These are phyloP conservation scores for Colletotrichum horii DNA, from an alignment of 2,329 filamentous ascomycete genomes.

Conservation along the genomic window DNA sequence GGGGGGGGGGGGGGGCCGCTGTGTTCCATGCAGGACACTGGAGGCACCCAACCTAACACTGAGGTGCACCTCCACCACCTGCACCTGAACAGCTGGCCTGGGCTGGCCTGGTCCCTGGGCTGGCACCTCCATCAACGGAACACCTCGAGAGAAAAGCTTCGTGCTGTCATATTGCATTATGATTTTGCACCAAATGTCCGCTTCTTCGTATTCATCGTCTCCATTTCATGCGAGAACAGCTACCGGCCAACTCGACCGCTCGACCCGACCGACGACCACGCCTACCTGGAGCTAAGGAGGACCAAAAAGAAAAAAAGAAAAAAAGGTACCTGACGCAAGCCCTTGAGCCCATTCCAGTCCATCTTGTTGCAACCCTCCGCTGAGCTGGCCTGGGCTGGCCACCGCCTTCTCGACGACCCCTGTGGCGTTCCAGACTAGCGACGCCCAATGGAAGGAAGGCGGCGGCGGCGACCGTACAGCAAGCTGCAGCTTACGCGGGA, in stretches of 20 bases:
- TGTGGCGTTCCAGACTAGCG: slow-evolving; percentile 18
- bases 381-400: slow-evolving; percentile 1
- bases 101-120: not conserved
- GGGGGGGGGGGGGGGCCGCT: not conserved
- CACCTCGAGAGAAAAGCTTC: not conserved
- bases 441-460: slow-evolving; percentile 5
- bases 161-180: not conserved
- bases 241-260: not conserved
- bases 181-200: not conserved
- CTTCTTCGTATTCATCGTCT: not conserved
- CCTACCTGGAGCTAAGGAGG: not conserved
- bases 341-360: slow-evolving; percentile 2
- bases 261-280: not conserved
- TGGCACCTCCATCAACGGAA: not conserved
- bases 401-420: slow-evolving; percentile 15
- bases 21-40: not conserved
- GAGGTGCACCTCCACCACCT: not conserved
- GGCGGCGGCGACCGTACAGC: not conserved
- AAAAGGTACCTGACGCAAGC: not conserved
- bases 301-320: not conserved
- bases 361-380: slow-evolving; percentile 4
- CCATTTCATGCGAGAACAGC: not conserved
- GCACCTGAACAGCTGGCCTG: not conserved
- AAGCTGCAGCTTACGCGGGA: not conserved
- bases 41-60: not conserved